Conservation (phyloP, 345 rosid genomes). For the Lepidium africanum region DNA sequence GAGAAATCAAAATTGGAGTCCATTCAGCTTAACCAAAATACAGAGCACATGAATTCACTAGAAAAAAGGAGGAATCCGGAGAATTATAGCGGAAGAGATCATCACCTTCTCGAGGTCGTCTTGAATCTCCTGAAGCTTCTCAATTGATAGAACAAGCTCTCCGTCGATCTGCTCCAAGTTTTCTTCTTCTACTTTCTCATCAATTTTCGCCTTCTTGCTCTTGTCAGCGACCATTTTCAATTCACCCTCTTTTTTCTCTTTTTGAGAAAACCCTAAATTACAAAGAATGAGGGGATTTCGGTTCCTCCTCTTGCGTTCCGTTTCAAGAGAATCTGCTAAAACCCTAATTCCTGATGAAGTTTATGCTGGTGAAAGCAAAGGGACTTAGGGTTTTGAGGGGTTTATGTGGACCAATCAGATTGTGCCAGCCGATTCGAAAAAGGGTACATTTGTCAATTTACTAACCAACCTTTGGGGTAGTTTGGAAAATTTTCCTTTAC, state of each 20-base stretch:
- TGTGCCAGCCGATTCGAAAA: background rate
- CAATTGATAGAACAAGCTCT: conserved; percentile 80
- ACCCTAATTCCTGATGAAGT: conserved; percentile 33
- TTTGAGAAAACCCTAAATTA: conserved; percentile 1
- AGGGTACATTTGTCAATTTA: background rate
- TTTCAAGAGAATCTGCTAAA: conserved; percentile 28
- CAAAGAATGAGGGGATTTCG: background rate
- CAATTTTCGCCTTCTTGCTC: conserved; percentile 72
- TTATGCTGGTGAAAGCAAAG: conserved; percentile 15
- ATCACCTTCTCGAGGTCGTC: conserved; percentile 88
- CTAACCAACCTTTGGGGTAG: background rate
- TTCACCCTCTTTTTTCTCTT: background rate
- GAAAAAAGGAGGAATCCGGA: background rate
- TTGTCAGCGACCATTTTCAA: conserved; percentile 67
- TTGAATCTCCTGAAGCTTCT: conserved; percentile 94
- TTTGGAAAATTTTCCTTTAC: background rate
- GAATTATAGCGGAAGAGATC: background rate
- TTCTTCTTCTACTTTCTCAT: conserved; percentile 57
- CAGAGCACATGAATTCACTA: background rate
- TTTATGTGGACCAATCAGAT: conserved; percentile 15
- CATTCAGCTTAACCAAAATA: background rate
- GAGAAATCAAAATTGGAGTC: background rate
- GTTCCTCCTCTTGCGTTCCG: background rate
- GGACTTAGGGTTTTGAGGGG: conserved; percentile 65
- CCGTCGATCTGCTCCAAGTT: conserved; percentile 58